Evolutionary conservation across 257 asterid species (phyloP).

Genomic region (Jacaranda copaia): DNA sequence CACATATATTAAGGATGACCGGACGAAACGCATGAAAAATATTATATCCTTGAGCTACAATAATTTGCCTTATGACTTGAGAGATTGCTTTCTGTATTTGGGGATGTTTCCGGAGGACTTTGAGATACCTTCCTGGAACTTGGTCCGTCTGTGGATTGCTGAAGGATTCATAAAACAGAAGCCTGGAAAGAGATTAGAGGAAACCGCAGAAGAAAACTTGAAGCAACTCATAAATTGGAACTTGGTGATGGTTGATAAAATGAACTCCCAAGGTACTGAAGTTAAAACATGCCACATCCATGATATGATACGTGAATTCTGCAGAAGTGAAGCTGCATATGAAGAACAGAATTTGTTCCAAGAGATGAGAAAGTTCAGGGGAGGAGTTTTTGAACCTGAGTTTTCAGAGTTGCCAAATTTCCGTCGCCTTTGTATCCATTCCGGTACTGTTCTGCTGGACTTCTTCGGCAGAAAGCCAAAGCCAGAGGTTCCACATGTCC

Average conservation of each 20-base stretch:
- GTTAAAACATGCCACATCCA: not conserved
- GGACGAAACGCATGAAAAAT: not conserved
- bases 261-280: not conserved
- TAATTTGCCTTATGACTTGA: not conserved
- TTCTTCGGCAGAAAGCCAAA: not conserved
- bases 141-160: constrained; percentile 39
- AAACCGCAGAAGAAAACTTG: not conserved
- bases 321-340: not conserved
- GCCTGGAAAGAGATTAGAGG: not conserved
- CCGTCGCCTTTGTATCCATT: not conserved
- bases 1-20: not conserved
- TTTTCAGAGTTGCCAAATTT: not conserved
- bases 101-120: constrained; percentile 28
- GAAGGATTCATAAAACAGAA: constrained; percentile 37
- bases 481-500: not conserved
- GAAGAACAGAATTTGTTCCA: not conserved
- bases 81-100: constrained; percentile 26
- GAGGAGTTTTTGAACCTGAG: not conserved
- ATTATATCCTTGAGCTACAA: constrained; percentile 32
- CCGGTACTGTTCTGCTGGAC: not conserved
- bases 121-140: constrained; percentile 24
- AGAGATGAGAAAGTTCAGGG: not conserved
- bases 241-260: not conserved
- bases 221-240: not conserved
- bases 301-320: not conserved